Evolutionary conservation across 2,329 filamentous ascomycete genomes (phyloP), one percentile per base, ranked within the genome.

Genomic region (Trichoderma lentiforme): DNA sequence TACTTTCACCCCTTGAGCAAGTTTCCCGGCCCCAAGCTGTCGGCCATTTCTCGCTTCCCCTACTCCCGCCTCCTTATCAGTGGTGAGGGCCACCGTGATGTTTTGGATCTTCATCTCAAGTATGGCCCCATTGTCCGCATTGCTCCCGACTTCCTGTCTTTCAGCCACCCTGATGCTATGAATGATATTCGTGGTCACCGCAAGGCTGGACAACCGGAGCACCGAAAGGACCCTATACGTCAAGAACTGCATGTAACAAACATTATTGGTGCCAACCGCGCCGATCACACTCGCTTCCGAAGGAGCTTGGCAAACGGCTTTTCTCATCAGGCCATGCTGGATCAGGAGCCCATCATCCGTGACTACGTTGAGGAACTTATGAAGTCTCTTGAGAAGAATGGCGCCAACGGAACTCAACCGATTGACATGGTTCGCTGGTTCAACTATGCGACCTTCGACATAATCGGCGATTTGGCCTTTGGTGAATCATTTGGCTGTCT

Each of bases 401-500:
- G 72, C 12, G 71, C 26, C 1, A 51, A 69, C 4, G 71, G 63
- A 2, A 72, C 64, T 6, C 32, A 73, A 61, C n/a, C 67, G 1
- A 34, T 78, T 36, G 74, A 80, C 28, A 67, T 81, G 34, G 73
- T 74, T 0, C 67, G 74, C 9, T 80, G 76, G 79, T 79, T 77
- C 71, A 77, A 78, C 62, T 78, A 72, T 51, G 73, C 76, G 0
- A 79, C 79, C 0, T 80, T 80, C 36, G 79, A 80, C 60, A 69
- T 80, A 5, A 79, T 80, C 21, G 78, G 78, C 12, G 76, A 79
- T 51, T 74, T 80, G 3, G 69, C 74, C 8, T 79, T 80, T 71
- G 79, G 79, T 8, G 77, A 78, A 61, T 65, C 75, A 6, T 81
- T 80, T 32, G 74, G 75, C 14, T 77, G 78, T 18, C 75, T 80